Evolutionary conservation across 2,329 filamentous ascomycete species (phyloP), one percentile per base, ranked within the genome.

Genomic region (Aspergillus floridensis): DNA sequence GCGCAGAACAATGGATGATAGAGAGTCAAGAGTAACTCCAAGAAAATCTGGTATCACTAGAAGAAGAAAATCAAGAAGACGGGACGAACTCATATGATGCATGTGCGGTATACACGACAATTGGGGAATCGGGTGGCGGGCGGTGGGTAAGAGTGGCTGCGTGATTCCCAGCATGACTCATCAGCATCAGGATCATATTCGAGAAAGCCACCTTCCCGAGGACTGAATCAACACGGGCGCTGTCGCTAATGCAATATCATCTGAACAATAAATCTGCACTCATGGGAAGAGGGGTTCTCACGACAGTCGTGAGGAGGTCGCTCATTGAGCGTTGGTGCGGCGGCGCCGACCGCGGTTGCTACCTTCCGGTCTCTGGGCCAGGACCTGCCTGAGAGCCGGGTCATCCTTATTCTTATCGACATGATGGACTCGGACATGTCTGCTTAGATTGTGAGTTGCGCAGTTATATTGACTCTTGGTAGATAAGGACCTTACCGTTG

Each of bases 351-450:
- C 92, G 65, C 93, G 87, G 71, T 85, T 91, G 5, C 90, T 90
- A 32, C 93, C 93, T 74, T 96, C 91, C 3, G 90, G 87, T 54
- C 95, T 83, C 72, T 96, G 92, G 2, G 92, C 84, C 41, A 98
- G 85, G 1, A 98, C 93, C 52, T 93, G 89, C 55, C 92, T 85
- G 46, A 99, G 79, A 57, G 82, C 76, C 0, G 90, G 86, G 69
- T 98, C 93, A 66, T 97, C 92, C 74, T 92, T 93, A 72, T 90
- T 88, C 74, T 92, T 95, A 70, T 98, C 93, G 44, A 88, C 80
- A 73, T 98, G 95, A 73, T 98, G 93, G 47, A 95, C 92, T 57
- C 92, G 86, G 35, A 98, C 95, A 76, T 99, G 95, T 74, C 92
- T 96, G 51, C 49, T n/a, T 4, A 24, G 4, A 46, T 22, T 53